Conservation (phyloP, 345 rosid genomes). For the Linum trigynum region DNA sequence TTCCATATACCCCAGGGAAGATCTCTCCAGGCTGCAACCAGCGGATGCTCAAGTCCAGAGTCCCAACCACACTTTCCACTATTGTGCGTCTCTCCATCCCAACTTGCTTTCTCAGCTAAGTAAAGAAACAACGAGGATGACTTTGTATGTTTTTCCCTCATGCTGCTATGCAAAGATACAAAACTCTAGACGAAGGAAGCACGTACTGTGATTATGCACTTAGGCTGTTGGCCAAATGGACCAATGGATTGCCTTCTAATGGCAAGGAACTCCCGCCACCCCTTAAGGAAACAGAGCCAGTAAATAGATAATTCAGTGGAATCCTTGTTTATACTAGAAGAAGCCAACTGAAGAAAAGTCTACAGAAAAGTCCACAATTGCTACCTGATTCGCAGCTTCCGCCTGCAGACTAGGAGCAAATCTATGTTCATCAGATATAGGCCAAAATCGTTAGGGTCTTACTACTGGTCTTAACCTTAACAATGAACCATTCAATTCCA, state of each 20-base stretch:
- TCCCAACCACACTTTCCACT: slow-evolving; percentile 76
- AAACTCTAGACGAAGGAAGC: background rate
- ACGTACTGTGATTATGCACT: no score
- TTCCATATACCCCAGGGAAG: slow-evolving; percentile 66
- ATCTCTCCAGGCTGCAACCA: slow-evolving; percentile 63
- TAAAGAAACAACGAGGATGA: no score
- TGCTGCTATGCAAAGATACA: background rate
- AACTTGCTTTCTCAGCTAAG: slow-evolving; percentile 33
- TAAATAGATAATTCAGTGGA: no score
- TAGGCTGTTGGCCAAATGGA: no score
- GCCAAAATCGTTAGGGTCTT: slow-evolving; percentile 21
- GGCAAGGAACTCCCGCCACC: slow-evolving; percentile 64
- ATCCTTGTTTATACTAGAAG: no score
- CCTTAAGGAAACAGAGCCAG: no score
- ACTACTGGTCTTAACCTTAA: background rate
- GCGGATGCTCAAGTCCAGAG: slow-evolving; percentile 68
- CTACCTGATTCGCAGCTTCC: slow-evolving; percentile 86
- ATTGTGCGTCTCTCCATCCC: slow-evolving; percentile 43
- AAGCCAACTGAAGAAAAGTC: no score
- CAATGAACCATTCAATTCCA: background rate
- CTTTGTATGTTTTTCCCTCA: slow-evolving; percentile 26
- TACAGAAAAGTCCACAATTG: slow-evolving; percentile 2
- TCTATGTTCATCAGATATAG: slow-evolving; percentile 43
- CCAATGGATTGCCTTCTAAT: slow-evolving; percentile 37
- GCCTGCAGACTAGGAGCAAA: slow-evolving; percentile 60